Evolutionary conservation across 164 flowering plant species (phyloP), one percentile per base, ranked within the genome.

Genomic region (Berberis thunbergii): DNA sequence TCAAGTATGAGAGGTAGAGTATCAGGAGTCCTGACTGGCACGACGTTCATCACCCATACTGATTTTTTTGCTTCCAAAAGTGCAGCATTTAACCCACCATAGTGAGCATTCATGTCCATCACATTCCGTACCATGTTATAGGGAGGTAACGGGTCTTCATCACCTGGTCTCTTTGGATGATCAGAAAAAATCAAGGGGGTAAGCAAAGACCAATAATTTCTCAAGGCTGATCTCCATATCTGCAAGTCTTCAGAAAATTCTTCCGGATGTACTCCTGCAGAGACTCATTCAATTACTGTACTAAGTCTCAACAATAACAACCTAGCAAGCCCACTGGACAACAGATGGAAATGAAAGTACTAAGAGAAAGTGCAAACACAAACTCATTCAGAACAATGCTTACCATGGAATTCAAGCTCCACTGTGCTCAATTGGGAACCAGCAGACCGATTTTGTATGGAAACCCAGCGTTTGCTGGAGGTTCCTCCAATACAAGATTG

Each of bases 161-260:
- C 96, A 3, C 96, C 97, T 2, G 96, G 97, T 78, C 98, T 83
- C 81, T 93, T 93, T 57, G 98, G 98, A 78, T 93, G 98, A 76
- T 93, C 98, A 55, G 98, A 93, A 71, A 88, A 93, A 69, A 93
- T 93, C 69, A 90, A 78, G 43, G 98, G 98, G 7, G 98, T 85
- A 63, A 93, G 87, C 79, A 93, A 77, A 13, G 98, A 87, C 98
- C 98, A 94, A 76, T 88, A 93, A 72, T 88, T 86, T 73, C 70
- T 82, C 52, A 88, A 61, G 63, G 95, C 80, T 52, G 85, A 81
- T 72, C 77, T 80, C 92, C 92, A 86, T 54, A 70, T 48, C 64
- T 83, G 84, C 13, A 69, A 57, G 60, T 90, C 96, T 66, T 94
- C 96, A 71, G 10, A 70, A 63, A 79, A 87, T 46, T 94, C 96